These are phyloP conservation scores for Lunularia cruciata DNA, from an alignment of 225 moss, liverwort and hornwort species.

Conservation along the genomic window DNA sequence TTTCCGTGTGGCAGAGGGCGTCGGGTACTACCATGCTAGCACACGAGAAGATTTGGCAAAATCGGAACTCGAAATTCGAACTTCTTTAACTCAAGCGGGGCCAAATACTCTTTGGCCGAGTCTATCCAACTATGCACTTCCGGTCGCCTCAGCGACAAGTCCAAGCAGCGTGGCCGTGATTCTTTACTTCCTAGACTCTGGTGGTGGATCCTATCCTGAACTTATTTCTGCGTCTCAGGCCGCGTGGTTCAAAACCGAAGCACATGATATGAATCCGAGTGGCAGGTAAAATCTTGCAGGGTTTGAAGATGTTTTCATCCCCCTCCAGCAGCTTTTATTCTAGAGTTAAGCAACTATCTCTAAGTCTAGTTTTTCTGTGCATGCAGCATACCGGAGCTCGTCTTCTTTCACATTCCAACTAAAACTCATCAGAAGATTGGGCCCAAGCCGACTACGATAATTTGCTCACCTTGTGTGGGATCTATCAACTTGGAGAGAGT, in stretches of 20 bases:
- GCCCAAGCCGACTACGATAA: slow-evolving; percentile 37
- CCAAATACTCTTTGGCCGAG: slow-evolving; percentile 60
- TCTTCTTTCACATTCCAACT: slow-evolving; percentile 71
- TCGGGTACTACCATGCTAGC: slow-evolving; percentile 51
- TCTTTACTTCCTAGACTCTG: slow-evolving; percentile 83
- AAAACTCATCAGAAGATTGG: slow-evolving; percentile 37
- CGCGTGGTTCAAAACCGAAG: slow-evolving; percentile 54
- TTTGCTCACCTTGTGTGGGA: slow-evolving; percentile 68
- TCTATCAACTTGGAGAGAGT: slow-evolving; percentile 68
- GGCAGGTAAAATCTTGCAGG: slow-evolving; percentile 44
- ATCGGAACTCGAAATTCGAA: slow-evolving; percentile 37
- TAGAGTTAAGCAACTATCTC: too few species aligned
- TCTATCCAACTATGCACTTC: slow-evolving; percentile 72
- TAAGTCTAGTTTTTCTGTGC: neutral
- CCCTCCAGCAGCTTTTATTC: too few species aligned
- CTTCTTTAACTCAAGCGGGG: slow-evolving; percentile 54
- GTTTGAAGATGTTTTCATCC: neutral
- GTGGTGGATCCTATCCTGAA: slow-evolving; percentile 77
- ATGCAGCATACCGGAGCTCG: slow-evolving; percentile 77
- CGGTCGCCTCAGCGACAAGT: slow-evolving; percentile 45
- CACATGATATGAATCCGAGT: slow-evolving; percentile 47
- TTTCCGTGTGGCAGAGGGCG: slow-evolving; percentile 18
- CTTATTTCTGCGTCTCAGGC: slow-evolving; percentile 62
- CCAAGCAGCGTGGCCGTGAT: slow-evolving; percentile 40
- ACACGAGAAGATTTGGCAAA: slow-evolving; percentile 63